A percentile compares a stretch with the other conserved stretches of the same genome.
Evolutionary conservation across 2,329 filamentous ascomycete species (phyloP).

Genomic region (Apiospora saccharicola): DNA sequence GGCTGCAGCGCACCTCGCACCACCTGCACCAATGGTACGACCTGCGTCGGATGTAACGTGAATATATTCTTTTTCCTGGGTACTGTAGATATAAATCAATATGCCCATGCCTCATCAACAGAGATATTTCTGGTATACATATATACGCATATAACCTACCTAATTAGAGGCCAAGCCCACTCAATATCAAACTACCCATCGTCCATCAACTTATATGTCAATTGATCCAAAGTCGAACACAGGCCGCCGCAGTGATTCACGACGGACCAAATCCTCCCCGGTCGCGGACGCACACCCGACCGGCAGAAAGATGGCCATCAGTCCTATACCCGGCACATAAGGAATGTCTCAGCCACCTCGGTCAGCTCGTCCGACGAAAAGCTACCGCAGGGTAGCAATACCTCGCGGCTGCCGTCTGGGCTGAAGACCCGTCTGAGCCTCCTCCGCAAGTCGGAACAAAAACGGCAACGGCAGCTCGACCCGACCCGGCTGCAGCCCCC

Average conservation of each 20-base stretch:
- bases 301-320: neutral
- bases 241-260: neutral
- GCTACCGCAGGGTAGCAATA: neutral
- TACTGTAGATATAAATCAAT: neutral
- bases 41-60: neutral
- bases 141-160: neutral
- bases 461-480: neutral
- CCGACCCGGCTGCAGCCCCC: neutral
- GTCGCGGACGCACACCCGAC: constrained; percentile 2
- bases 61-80: neutral
- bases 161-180: neutral
- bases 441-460: neutral
- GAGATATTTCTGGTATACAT: neutral
- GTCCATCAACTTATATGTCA: constrained; percentile 9
- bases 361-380: constrained; percentile 16
- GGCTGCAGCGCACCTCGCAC: neutral
- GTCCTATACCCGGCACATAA: neutral
- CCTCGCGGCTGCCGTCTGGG: neutral
- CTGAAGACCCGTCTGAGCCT: neutral
- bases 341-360: constrained; percentile 7
- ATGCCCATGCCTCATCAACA: neutral
- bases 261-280: constrained; percentile 6
- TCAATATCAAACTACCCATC: neutral
- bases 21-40: neutral
- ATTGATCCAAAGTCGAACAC: neutral